phyloP scores from a whole-genome alignment of 164 flowering plant genomes.

The Aristolochia californica region DNA sequence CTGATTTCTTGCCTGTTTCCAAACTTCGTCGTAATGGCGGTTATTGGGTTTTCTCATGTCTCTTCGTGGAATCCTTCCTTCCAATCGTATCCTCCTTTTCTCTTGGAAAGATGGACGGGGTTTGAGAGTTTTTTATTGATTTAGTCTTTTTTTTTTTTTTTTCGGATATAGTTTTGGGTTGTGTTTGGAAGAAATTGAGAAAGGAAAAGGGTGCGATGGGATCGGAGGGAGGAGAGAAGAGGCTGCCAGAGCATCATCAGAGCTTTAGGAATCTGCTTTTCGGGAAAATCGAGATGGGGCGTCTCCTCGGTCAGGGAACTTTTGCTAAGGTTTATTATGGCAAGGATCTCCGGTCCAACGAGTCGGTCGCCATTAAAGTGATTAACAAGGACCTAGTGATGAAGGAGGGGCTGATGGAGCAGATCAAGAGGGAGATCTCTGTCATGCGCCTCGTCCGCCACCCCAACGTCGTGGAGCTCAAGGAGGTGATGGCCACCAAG shows the following conservation, averaged over 20 bases:
- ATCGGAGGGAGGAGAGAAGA: not conserved
- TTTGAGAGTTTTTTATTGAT: not conserved
- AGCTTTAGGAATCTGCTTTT: slow-evolving; percentile 28
- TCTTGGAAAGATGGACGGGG: too few relatives aligned
- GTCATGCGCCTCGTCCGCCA: slow-evolving; percentile 71
- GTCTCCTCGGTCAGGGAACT: slow-evolving; percentile 55
- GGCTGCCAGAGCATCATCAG: too few relatives aligned
- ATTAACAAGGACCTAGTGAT: slow-evolving; percentile 47
- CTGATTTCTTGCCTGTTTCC: too few relatives aligned
- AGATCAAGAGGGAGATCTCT: slow-evolving; percentile 59
- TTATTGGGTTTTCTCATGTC: too few relatives aligned
- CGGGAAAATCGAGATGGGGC: slow-evolving; percentile 62
- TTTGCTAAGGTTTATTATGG: slow-evolving; percentile 64
- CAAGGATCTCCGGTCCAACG: slow-evolving; percentile 24
- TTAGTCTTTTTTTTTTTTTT: not conserved
- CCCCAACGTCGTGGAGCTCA: slow-evolving; percentile 64
- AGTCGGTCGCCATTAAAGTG: slow-evolving; percentile 64
- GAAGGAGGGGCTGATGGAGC: slow-evolving; percentile 56
- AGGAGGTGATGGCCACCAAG: slow-evolving; percentile 80
- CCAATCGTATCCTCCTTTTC: too few relatives aligned
- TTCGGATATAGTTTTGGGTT: too few relatives aligned
- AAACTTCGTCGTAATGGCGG: too few relatives aligned
- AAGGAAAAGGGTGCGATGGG: not conserved
- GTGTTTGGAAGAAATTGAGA: not conserved
- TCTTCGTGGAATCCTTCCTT: too few relatives aligned